phyloP scores from a whole-genome alignment of 2,329 filamentous ascomycete species.

The Aspergillus fischeri region DNA sequence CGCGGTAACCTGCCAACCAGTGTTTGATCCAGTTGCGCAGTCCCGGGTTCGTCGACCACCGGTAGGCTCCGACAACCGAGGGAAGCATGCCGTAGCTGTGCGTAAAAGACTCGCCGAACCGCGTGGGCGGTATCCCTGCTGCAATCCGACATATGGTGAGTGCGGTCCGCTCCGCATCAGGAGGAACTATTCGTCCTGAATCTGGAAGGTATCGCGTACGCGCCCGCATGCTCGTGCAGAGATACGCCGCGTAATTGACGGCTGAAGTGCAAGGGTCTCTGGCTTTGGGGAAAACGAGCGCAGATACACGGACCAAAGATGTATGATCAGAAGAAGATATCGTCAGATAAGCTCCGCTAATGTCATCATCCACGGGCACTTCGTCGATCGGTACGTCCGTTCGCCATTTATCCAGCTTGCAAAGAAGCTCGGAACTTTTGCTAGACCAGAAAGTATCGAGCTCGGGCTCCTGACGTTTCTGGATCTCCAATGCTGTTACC shows the following conservation, averaged over 20 bases:
- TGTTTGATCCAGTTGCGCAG: slow-evolving; percentile 7
- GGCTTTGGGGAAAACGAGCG: slow-evolving; percentile 9
- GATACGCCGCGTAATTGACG: slow-evolving; percentile 12
- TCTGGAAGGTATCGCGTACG: slow-evolving; percentile 7
- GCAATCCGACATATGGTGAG: slow-evolving; percentile 11
- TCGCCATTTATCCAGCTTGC: slow-evolving; percentile 3
- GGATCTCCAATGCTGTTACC: slow-evolving; percentile 8
- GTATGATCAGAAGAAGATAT: slow-evolving; percentile 3
- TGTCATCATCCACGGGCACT: slow-evolving; percentile 5
- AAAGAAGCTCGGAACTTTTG: slow-evolving; percentile 3
- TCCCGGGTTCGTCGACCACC: slow-evolving; percentile 9
- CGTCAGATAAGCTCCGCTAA: slow-evolving; percentile 3
- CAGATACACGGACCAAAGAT: slow-evolving; percentile 2
- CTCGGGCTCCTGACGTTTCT: slow-evolving; percentile 9
- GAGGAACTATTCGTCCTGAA: slow-evolving; percentile 4
- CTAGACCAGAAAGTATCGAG: slow-evolving; percentile 1
- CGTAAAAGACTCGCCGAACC: slow-evolving; percentile 9
- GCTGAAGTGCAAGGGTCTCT: slow-evolving; percentile 7
- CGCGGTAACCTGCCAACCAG: slow-evolving; percentile 6
- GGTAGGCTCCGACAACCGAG: slow-evolving; percentile 10
- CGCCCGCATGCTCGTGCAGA: slow-evolving; percentile 9
- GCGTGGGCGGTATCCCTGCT: slow-evolving; percentile 4
- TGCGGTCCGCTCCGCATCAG: slow-evolving; percentile 7
- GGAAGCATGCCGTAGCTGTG: slow-evolving; percentile 12
- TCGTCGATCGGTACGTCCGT: slow-evolving; percentile 3